These are phyloP conservation scores for Arabidopsis arenosa DNA, from an alignment of 345 rosid species.

Conservation along the genomic window DNA sequence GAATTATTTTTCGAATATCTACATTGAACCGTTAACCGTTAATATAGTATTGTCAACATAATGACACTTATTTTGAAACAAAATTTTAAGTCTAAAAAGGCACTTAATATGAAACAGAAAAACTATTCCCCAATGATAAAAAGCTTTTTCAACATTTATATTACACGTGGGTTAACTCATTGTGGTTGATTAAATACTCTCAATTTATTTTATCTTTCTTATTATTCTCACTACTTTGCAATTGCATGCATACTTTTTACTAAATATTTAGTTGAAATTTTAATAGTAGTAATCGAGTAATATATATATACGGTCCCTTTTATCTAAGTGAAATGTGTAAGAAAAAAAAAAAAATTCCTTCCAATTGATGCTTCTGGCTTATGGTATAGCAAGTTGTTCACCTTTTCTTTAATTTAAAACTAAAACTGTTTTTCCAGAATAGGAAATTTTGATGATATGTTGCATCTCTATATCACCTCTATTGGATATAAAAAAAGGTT, in stretches of 20 bases:
- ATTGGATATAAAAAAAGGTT: neutral
- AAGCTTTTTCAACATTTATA: neutral
- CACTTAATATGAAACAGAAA: no score
- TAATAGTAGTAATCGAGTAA: no score
- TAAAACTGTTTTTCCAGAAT: constrained; percentile 6
- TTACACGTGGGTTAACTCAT: no score
- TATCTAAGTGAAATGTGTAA: neutral
- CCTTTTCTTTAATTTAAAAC: neutral
- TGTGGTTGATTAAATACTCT: neutral
- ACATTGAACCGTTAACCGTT: no score
- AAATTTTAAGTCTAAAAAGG: no score
- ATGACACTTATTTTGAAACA: no score
- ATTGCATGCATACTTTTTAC: neutral
- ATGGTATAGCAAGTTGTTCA: constrained; percentile 15
- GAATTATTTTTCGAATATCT: no score
- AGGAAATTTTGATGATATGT: neutral
- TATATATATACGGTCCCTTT: no score
- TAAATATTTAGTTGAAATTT: neutral
- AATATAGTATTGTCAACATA: no score
- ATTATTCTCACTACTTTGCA: neutral
- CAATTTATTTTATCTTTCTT: neutral
- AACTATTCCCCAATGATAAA: neutral
- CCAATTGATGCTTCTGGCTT: constrained; percentile 23
- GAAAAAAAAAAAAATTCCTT: neutral
- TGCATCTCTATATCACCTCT: neutral